Conservation (phyloP, 2,329 filamentous ascomycete genomes). For the Monascus ruber region DNA sequence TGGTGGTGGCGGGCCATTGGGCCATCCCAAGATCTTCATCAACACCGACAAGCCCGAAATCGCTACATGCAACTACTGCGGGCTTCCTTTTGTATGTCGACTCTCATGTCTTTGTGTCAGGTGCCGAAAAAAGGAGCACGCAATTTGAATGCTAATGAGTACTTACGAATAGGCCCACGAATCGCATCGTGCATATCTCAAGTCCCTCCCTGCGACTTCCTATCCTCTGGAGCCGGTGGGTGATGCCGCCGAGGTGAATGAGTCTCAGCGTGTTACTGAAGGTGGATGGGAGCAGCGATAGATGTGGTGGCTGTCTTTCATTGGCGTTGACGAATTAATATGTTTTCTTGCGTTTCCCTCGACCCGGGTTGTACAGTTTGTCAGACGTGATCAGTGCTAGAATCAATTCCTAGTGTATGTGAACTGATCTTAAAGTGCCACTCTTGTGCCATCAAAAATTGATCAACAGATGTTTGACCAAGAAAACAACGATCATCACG, state of each 20-base stretch:
- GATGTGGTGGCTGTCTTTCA: slow-evolving; percentile 16
- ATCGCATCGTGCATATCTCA: slow-evolving; percentile 71
- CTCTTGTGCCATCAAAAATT: too few relatives aligned
- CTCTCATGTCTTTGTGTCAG: neutral
- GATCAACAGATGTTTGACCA: too few relatives aligned
- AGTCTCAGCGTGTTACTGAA: slow-evolving; percentile 48
- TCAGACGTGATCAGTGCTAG: too few relatives aligned
- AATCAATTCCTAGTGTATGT: too few relatives aligned
- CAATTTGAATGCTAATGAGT: too few relatives aligned
- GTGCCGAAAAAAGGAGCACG: too few relatives aligned
- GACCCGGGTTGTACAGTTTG: neutral
- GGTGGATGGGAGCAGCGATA: slow-evolving; percentile 52
- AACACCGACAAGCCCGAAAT: slow-evolving; percentile 97
- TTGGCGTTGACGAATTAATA: slow-evolving; percentile 24
- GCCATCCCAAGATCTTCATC: slow-evolving; percentile 92
- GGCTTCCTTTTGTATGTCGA: slow-evolving; percentile 72
- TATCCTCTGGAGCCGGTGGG: slow-evolving; percentile 63
- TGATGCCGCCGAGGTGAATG: slow-evolving; percentile 47
- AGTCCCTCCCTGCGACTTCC: slow-evolving; percentile 67
- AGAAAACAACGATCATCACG: too few relatives aligned
- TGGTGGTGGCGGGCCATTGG: slow-evolving; percentile 78
- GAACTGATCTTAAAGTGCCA: too few relatives aligned
- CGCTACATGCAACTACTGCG: slow-evolving; percentile 80
- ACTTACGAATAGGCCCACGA: slow-evolving; percentile 60
- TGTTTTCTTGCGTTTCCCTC: slow-evolving; percentile 12